phyloP scores from a whole-genome alignment of 2,329 filamentous ascomycete genomes.

The Neofusicoccum umdonicola region DNA sequence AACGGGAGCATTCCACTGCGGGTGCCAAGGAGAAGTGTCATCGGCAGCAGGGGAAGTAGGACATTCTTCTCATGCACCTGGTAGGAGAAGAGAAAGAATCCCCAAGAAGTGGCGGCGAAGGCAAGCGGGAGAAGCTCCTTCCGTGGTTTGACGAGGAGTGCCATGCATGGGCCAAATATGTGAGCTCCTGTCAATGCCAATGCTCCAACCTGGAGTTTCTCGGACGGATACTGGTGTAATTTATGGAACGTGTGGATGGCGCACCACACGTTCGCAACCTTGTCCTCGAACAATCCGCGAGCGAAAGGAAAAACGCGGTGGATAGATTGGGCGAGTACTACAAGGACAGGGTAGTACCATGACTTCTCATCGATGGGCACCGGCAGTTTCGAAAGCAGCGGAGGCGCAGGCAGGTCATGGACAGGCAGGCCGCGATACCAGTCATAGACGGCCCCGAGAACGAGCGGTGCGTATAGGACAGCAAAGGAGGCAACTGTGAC shows the following conservation, averaged over 20 bases:
- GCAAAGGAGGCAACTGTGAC: conserved; percentile 72
- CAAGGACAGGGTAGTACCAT: conserved; percentile 69
- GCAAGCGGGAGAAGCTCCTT: conserved; percentile 76
- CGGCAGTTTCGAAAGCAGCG: conserved; percentile 63
- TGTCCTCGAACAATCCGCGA: conserved; percentile 95
- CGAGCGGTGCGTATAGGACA: conserved; percentile 70
- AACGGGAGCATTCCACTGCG: conserved; percentile 74
- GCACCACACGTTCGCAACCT: conserved; percentile 98
- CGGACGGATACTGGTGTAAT: conserved; percentile 69
- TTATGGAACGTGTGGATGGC: conserved; percentile 87
- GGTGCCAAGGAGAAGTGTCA: conserved; percentile 81
- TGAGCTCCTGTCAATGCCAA: conserved; percentile 71
- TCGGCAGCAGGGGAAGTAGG: conserved; percentile 84
- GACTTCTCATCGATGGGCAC: conserved; percentile 59
- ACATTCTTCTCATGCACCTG: conserved; percentile 99
- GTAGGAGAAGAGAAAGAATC: conserved; percentile 95
- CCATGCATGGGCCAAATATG: conserved; percentile 74
- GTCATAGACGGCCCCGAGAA: conserved; percentile 70
- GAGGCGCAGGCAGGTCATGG: conserved; percentile 57
- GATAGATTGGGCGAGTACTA: conserved; percentile 78
- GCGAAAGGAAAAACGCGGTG: conserved; percentile 96
- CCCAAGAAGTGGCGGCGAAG: conserved; percentile 85
- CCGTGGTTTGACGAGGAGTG: conserved; percentile 75
- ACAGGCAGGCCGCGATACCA: conserved; percentile 61
- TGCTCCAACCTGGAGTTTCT: conserved; percentile 72